Conservation (phyloP, 2,329 filamentous ascomycete species). For the Fusarium floridanum region DNA sequence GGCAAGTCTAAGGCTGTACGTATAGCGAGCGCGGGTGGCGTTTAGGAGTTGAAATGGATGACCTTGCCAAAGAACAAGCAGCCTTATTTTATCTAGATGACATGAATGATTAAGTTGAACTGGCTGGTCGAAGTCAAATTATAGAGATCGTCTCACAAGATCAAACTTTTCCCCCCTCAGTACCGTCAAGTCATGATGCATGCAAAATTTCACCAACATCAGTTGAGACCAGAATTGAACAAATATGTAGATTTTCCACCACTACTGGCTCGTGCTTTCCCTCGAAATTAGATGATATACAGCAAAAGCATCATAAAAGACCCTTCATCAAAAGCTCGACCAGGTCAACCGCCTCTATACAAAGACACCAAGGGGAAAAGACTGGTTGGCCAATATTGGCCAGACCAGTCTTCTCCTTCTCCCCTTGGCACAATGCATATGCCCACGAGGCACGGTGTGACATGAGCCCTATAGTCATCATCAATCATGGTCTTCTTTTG, state of each 20-base stretch:
- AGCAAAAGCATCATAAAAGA: slow-evolving; percentile 42
- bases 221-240: slow-evolving; percentile 22
- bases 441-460: slow-evolving; percentile 14
- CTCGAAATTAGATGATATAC: slow-evolving; percentile 48
- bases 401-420: slow-evolving; percentile 16
- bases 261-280: slow-evolving; percentile 40
- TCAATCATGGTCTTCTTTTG: slow-evolving; percentile 39
- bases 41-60: slow-evolving; percentile 16
- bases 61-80: not conserved
- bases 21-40: slow-evolving; percentile 16
- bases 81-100: not conserved
- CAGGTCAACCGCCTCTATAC: slow-evolving; percentile 26
- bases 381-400: not conserved
- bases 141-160: not conserved
- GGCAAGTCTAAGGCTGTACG: not conserved
- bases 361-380: slow-evolving; percentile 27
- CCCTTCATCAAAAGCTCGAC: slow-evolving; percentile 38
- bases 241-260: slow-evolving; percentile 43
- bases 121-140: not conserved
- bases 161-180: not conserved
- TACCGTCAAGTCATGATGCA: not conserved
- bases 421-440: slow-evolving; percentile 29
- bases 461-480: slow-evolving; percentile 29
- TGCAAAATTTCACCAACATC: not conserved
- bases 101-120: not conserved